Conservation (phyloP, 768 basidiomycete species). For the Trichaptum fuscoviolaceum region DNA sequence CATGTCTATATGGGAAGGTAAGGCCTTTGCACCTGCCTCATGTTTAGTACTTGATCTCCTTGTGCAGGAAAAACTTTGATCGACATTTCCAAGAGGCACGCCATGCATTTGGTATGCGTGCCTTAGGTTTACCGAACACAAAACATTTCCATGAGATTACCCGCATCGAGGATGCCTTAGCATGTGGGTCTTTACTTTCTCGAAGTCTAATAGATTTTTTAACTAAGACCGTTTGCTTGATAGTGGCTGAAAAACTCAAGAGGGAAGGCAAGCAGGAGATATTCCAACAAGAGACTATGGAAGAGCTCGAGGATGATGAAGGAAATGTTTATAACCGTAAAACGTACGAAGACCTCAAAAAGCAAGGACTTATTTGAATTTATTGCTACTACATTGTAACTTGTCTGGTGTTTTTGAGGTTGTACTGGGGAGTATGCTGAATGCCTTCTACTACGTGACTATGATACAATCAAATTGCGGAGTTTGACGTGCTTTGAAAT, state of each 20-base stretch:
- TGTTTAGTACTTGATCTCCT: neutral
- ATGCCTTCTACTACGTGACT: constrained; percentile 1
- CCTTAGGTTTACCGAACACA: constrained; percentile 93
- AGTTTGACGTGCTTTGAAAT: neutral
- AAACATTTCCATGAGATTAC: constrained; percentile 99
- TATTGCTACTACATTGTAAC: constrained; percentile 3
- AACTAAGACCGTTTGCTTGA: neutral
- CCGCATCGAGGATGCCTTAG: constrained; percentile 91
- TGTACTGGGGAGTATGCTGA: constrained; percentile 3
- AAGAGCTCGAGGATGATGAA: constrained; percentile 97
- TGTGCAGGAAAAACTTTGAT: constrained; percentile 85
- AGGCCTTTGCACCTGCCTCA: constrained; percentile 18
- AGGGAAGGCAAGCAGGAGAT: constrained; percentile 95
- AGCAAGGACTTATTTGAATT: constrained; percentile 79
- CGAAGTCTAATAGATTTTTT: neutral
- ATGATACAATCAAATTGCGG: neutral
- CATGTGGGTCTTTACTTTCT: constrained; percentile 52
- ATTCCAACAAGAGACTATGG: constrained; percentile 90
- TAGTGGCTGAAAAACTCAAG: constrained; percentile 97
- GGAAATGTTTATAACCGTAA: constrained; percentile 98
- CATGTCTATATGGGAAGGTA: constrained; percentile 95
- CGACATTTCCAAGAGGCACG: constrained; percentile 96
- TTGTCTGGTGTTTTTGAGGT: constrained; percentile 6
- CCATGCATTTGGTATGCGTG: constrained; percentile 98
- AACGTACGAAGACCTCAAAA: constrained; percentile 96